Evolutionary conservation across 176 grass and related monocot species (phyloP).

Genomic region (Aegilops bicornis): DNA sequence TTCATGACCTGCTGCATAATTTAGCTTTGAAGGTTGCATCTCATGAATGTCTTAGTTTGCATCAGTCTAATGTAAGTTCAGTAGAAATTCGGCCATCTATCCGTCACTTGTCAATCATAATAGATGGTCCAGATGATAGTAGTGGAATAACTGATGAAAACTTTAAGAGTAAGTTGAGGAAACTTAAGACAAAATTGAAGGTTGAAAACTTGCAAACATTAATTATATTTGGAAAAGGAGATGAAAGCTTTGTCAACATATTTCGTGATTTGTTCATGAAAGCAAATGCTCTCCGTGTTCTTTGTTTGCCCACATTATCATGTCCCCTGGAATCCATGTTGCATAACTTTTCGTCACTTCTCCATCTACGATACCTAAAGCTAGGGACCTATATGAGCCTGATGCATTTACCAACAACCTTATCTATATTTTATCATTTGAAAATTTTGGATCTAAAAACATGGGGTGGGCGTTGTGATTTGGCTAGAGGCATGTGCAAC

Average conservation of each 20-base stretch:
- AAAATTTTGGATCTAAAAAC: not conserved
- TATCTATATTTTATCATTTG: slow-evolving; percentile 4
- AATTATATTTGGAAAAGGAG: slow-evolving; percentile 4
- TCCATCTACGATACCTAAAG: slow-evolving; percentile 23
- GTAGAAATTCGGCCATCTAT: not conserved
- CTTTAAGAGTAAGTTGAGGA: not conserved
- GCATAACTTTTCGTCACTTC: not conserved
- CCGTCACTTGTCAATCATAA: not conserved
- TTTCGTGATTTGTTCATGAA: not conserved
- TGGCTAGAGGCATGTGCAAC: not conserved
- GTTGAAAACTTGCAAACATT: slow-evolving; percentile 16
- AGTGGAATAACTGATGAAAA: not conserved
- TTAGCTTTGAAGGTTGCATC: slow-evolving; percentile 9
- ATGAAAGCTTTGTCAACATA: not conserved
- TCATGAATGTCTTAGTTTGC: slow-evolving; percentile 21
- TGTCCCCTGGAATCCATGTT: not conserved
- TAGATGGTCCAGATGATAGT: not conserved
- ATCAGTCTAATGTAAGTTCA: not conserved
- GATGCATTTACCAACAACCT: not conserved
- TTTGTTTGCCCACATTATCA: not conserved
- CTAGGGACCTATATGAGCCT: fast-evolving
- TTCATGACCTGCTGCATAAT: slow-evolving; percentile 18
- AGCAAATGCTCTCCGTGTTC: not conserved
- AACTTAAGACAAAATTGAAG: not conserved
- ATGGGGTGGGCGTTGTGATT: fast-evolving